Evolutionary conservation across 1,284 basidiomycete genomes (phyloP), one percentile per base, ranked within the genome.

Genomic region (Pseudozyma hubeiensis): DNA sequence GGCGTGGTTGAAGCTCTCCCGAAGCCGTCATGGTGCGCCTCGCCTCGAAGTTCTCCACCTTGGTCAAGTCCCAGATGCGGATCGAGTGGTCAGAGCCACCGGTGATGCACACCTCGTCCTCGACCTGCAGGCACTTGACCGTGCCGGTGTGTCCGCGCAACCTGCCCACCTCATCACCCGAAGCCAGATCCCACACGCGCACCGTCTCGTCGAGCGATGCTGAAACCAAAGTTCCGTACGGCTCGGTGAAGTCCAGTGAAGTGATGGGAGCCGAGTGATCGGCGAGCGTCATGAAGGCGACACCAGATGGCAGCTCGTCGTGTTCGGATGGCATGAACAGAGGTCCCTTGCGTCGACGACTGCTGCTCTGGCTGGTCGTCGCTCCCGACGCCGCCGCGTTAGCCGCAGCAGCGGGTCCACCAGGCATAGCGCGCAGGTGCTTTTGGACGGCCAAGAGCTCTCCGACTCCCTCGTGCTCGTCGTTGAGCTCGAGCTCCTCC

Each of bases 261-360:
- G 91, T 91, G 80, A 99, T 90, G 2, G 94, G 91, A 0, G 90
- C 90, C 0, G 89, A 87, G 81, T 98, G 94, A 37, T 89, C 90
- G 35, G 90, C 88, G 37, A 98, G 87, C 4, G 93, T 93, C 94
- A 99, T 97, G 86, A 99, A 99, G 6, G 96, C 96, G 5, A 98
- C 90, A 4, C 93, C 93, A 7, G 91, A 89, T 5, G 96, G 97
- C 58, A 99, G 87, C 60, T 97, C 94, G 79, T 97, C 94, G 78
- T 99, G 97, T 84, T 99, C 97, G 14, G 93, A 96, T 2, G 96
- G 96, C 64, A 99, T 85, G 87, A 99, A 99, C 8, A 93, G 92
- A 0, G 96, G 95, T 10, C 74, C 80, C 41, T 78, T 76, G 31
- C 72, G 61, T 17, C 79, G 61, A 46, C 81, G 64, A n/a, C 75